These are phyloP conservation scores for Plasmodium coatneyi DNA, from an alignment of 169 alveolate genomes.

Conservation along the genomic window DNA sequence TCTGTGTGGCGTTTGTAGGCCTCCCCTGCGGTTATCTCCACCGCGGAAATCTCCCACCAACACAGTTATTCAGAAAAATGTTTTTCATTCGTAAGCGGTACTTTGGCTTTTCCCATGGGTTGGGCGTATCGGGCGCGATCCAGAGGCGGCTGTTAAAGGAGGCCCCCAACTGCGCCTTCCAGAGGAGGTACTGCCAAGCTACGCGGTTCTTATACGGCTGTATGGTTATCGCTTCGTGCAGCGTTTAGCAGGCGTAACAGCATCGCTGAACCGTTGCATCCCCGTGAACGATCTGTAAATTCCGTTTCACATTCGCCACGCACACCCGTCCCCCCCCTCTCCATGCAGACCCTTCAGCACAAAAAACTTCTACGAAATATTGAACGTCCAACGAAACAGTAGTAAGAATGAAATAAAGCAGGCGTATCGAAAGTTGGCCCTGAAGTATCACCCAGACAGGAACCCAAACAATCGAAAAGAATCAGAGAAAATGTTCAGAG, in stretches of 20 bases:
- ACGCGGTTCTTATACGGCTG: not conserved
- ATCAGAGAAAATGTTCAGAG: conserved; percentile 92
- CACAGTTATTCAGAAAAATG: not conserved
- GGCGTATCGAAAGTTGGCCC: conserved; percentile 93
- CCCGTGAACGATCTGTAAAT: not conserved
- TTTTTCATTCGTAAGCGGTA: conserved; percentile 36
- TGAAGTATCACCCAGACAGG: conserved; percentile 96
- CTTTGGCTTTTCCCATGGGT: not conserved
- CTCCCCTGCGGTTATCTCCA: not conserved
- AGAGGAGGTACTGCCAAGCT: not conserved
- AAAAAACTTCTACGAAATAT: conserved; percentile 77
- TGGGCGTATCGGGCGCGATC: not conserved
- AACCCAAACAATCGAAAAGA: conserved; percentile 90
- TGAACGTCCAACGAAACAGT: conserved; percentile 81
- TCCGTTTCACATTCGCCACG: not conserved
- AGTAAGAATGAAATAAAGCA: conserved; percentile 92
- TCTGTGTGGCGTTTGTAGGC: not conserved
- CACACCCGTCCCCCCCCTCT: not conserved
- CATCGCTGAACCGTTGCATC: not conserved
- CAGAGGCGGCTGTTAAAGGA: not conserved
- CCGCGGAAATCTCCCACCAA: not conserved
- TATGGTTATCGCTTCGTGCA: not conserved
- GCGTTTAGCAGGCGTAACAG: not conserved
- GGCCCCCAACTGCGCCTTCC: not conserved
- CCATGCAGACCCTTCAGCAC: conserved; percentile 3